Conservation (phyloP, 2,329 filamentous ascomycete genomes). For the Rhinocladiella mackenziei region DNA sequence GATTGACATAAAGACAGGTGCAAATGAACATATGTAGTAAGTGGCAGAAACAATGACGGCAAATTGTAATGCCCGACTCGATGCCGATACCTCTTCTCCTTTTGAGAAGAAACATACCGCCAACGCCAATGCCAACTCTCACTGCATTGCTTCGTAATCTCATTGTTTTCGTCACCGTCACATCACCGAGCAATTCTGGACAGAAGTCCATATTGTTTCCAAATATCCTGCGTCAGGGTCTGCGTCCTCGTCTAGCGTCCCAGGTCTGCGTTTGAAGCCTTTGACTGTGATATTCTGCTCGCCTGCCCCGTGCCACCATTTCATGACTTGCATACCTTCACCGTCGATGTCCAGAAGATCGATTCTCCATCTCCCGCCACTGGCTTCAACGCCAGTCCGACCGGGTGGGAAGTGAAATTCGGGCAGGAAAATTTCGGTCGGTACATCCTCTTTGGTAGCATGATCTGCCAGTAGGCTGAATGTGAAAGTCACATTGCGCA, state of each 20-base stretch:
- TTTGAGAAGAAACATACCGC: too few species aligned
- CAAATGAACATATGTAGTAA: too few species aligned
- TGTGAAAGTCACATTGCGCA: slow-evolving; percentile 72
- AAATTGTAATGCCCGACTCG: too few species aligned
- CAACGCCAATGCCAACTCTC: too few species aligned
- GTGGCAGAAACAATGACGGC: too few species aligned
- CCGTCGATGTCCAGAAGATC: slow-evolving; percentile 66
- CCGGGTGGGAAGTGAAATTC: slow-evolving; percentile 86
- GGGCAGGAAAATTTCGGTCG: slow-evolving; percentile 81
- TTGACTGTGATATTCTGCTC: slow-evolving; percentile 74
- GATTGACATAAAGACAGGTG: too few species aligned
- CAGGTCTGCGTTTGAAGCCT: slow-evolving; percentile 62
- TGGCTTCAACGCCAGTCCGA: slow-evolving; percentile 67
- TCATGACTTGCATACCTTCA: slow-evolving; percentile 67
- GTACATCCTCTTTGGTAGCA: slow-evolving; percentile 58
- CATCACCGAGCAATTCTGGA: slow-evolving; percentile 49
- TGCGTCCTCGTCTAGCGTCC: slow-evolving; percentile 32
- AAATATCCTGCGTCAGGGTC: slow-evolving; percentile 31
- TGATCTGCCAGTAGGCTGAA: slow-evolving; percentile 63
- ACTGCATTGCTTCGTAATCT: too few species aligned
- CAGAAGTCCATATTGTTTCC: slow-evolving; percentile 30
- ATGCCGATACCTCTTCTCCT: too few species aligned
- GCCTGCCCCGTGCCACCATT: slow-evolving; percentile 90
- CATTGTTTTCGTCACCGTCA: slow-evolving; percentile 20
- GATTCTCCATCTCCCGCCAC: slow-evolving; percentile 86